Base-by-base conservation (phyloP, 2,329 filamentous ascomycete species). In the Balansia obtecta region DNA sequence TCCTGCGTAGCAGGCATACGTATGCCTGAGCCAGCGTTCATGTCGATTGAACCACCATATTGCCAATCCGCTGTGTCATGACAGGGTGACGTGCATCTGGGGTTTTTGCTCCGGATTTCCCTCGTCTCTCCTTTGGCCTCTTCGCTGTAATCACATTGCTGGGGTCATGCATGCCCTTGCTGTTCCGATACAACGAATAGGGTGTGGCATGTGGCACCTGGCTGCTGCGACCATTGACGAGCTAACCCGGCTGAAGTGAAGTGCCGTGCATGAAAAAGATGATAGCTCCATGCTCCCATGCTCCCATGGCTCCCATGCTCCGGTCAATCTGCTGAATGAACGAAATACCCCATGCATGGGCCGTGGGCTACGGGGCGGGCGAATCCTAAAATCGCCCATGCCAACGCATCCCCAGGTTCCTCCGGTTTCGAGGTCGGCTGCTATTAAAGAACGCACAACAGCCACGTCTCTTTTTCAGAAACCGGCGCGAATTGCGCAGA, bases 201-300 rank as follows among this genome's bases (percentile, higher is more conserved):
- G 18, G 22, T 22, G 39, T 10, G 33, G 33, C 44, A 20, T 18
- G 27, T n/a, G 45, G 37, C 45, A 30, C 45, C 34, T 40, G 10
- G 45, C 13, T 40, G 45, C 13, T 40, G 45, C 34, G 37, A 20
- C 45, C 13, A 27, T 16, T 27, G 34, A 30, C 12, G 18, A 18
- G 33, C 45, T 38, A 40, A 47, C 18, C 32, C 13, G 46, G 46
- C 45, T 39, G 33, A 41, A 33, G 46, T 18, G 46, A n/a, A 20
- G 22, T 16, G 34, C 22, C 34, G 45, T 46, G 46, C 38, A 48
- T 42, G 46, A 48, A 48, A 13, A n/a, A 48, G 38, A 42, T 20
- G n/a, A n/a, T 33, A 12, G n/a, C n/a, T n/a, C n/a, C n/a, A n/a
- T n/a, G n/a, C n/a, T n/a, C n/a, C n/a, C n/a, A n/a, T n/a, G n/a